Percentiles rank a stretch among this genome's conserved stretches.
Conservation (phyloP, 1,284 basidiomycete genomes). For the Gymnopus androsaceus region DNA sequence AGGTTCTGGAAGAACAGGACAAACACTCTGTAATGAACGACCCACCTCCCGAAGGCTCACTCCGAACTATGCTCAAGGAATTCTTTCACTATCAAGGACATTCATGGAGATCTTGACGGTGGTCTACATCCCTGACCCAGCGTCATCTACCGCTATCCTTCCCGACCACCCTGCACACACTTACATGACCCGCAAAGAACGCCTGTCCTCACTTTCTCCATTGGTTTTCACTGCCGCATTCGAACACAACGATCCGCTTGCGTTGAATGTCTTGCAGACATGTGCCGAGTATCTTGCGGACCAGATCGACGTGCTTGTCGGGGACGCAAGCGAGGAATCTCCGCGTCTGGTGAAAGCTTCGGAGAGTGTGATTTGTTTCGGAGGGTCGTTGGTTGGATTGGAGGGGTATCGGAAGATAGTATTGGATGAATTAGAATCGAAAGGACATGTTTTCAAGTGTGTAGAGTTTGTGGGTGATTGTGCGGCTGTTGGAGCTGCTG, state of each 20-base stretch:
- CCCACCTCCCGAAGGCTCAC: constrained; percentile 33
- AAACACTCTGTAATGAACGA: constrained; percentile 45
- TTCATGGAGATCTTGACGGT: constrained; percentile 63
- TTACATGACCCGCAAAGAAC: constrained; percentile 61
- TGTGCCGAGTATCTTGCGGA: constrained; percentile 57
- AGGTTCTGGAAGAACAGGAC: constrained; percentile 62
- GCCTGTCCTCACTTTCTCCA: constrained; percentile 70
- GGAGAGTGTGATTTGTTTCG: constrained; percentile 67
- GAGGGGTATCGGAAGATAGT: constrained; percentile 61
- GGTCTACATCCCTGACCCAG: constrained; percentile 59
- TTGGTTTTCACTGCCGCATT: constrained; percentile 75
- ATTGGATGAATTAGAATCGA: constrained; percentile 53
- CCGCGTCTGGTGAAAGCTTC: constrained; percentile 50
- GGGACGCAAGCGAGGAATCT: constrained; percentile 33
- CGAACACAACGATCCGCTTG: constrained; percentile 59
- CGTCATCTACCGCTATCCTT: constrained; percentile 21
- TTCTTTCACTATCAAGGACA: constrained; percentile 56
- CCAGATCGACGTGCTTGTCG: constrained; percentile 60
- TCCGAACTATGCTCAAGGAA: constrained; percentile 49
- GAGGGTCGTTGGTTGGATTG: constrained; percentile 70
- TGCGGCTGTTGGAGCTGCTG: constrained; percentile 61
- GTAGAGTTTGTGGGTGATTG: constrained; percentile 70
- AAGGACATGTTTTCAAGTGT: constrained; percentile 62
- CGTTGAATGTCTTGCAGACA: constrained; percentile 54
- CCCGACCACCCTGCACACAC: constrained; percentile 35